These are phyloP conservation scores for Ceratobasidium sp. DNA, from an alignment of 1,284 basidiomycete species.

Conservation along the genomic window DNA sequence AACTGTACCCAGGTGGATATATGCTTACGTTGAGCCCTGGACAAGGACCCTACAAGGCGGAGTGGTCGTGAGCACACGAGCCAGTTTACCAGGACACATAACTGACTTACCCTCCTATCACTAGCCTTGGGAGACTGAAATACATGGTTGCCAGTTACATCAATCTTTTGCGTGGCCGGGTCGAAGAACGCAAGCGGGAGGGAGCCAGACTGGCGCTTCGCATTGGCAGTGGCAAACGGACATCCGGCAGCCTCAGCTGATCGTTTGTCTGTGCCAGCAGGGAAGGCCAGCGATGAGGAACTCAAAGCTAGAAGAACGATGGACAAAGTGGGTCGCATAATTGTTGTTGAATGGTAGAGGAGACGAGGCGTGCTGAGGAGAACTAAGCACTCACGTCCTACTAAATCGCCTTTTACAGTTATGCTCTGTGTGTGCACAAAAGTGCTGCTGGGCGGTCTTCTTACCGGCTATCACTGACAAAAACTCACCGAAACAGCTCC, in stretches of 20 bases:
- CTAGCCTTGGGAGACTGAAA: constrained; percentile 24
- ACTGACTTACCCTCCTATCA: constrained; percentile 15
- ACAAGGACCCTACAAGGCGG: constrained; percentile 19
- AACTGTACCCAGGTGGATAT: background rate
- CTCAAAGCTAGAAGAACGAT: background rate
- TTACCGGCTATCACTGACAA: too few relatives aligned
- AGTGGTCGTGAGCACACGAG: background rate
- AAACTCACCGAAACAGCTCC: too few relatives aligned
- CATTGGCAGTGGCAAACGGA: constrained; percentile 13
- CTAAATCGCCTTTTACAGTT: too few relatives aligned
- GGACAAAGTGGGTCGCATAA: constrained; percentile 4
- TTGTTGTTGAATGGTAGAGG: background rate
- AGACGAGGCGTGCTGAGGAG: background rate
- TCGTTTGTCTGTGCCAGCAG: constrained; percentile 7
- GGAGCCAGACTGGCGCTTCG: constrained; percentile 19
- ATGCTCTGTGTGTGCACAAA: too few relatives aligned
- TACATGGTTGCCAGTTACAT: constrained; percentile 19
- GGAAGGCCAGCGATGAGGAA: constrained; percentile 11
- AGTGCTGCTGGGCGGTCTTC: too few relatives aligned
- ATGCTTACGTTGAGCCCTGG: constrained; percentile 31
- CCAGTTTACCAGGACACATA: background rate
- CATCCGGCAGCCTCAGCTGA: constrained; percentile 10
- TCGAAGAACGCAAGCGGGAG: constrained; percentile 4
- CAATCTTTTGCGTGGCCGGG: constrained; percentile 35
- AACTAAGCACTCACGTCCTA: too few relatives aligned